These are phyloP conservation scores for Diophrys appendiculata DNA, from an alignment of 73 alveolate genomes.

Conservation along the genomic window DNA sequence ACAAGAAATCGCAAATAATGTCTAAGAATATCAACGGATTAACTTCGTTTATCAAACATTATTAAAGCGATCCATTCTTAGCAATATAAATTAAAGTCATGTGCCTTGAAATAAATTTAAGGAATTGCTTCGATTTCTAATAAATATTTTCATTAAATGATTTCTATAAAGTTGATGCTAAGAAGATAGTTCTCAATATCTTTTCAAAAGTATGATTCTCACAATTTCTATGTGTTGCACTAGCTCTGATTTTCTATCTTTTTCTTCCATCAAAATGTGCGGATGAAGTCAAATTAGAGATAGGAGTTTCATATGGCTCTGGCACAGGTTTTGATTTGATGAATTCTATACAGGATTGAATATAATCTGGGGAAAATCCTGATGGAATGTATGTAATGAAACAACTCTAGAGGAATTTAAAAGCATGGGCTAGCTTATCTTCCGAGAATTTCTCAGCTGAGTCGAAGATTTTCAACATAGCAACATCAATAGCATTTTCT, in stretches of 20 bases:
- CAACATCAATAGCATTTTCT: conserved; percentile 35
- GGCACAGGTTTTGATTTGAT: background rate
- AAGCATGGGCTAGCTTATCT: conserved; percentile 33
- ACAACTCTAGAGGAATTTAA: conserved; percentile 30
- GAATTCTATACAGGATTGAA: background rate
- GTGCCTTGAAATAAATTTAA: conserved; percentile 43
- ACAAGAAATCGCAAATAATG: conserved; percentile 52
- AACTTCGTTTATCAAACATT: conserved; percentile 35
- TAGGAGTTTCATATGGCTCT: background rate
- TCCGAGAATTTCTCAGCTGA: conserved; percentile 26
- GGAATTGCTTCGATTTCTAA: conserved; percentile 30
- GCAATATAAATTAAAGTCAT: conserved; percentile 39
- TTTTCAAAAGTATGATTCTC: conserved; percentile 58
- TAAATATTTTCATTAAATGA: conserved; percentile 4
- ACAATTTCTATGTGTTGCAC: conserved; percentile 3
- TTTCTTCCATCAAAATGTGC: background rate
- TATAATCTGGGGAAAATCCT: background rate
- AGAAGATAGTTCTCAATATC: conserved; percentile 33
- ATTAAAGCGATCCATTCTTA: conserved; percentile 42
- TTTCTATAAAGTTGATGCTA: conserved; percentile 26
- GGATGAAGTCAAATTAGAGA: background rate
- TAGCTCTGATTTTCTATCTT: background rate
- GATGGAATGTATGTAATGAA: background rate
- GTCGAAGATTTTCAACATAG: conserved; percentile 47
- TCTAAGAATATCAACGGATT: conserved; percentile 43